These are phyloP conservation scores for Apophysomyces ossiformis DNA, from an alignment of 371 early-diverging fungal genomes.

Conservation along the genomic window DNA sequence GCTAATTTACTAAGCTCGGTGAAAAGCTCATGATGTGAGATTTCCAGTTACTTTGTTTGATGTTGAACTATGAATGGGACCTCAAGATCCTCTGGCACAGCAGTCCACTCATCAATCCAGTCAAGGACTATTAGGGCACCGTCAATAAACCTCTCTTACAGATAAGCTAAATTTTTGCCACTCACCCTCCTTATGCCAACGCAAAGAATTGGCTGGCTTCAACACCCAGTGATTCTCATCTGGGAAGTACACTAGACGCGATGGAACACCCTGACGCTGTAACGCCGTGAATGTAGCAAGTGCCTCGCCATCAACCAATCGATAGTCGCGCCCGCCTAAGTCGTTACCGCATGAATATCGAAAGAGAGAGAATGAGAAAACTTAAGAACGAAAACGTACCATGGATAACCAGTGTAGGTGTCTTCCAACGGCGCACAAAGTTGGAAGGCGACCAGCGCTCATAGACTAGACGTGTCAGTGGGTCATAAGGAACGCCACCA, in stretches of 20 bases:
- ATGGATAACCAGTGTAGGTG: constrained; percentile 83
- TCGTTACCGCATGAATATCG: not conserved
- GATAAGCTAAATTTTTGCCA: not conserved
- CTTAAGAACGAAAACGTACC: constrained; percentile 41
- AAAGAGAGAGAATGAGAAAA: not conserved
- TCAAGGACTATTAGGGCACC: constrained; percentile 31
- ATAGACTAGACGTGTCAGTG: constrained; percentile 57
- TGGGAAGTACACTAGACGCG: constrained; percentile 78
- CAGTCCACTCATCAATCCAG: constrained; percentile 69
- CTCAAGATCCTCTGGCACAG: constrained; percentile 9
- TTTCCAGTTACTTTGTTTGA: not conserved
- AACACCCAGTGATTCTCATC: constrained; percentile 84
- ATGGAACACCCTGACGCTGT: constrained; percentile 74
- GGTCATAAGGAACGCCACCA: constrained; percentile 71
- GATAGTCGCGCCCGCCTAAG: constrained; percentile 61
- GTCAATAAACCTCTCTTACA: not conserved
- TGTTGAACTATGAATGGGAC: not conserved
- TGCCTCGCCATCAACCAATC: constrained; percentile 73
- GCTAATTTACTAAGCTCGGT: not conserved
- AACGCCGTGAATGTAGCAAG: constrained; percentile 81
- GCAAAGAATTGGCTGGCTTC: constrained; percentile 78
- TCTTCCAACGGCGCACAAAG: constrained; percentile 77
- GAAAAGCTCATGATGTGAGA: not conserved
- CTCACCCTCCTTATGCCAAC: constrained; percentile 74
- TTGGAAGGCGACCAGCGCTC: constrained; percentile 76